Base-by-base conservation (phyloP, 306 rosid species). In the Prunus campanulata region DNA sequence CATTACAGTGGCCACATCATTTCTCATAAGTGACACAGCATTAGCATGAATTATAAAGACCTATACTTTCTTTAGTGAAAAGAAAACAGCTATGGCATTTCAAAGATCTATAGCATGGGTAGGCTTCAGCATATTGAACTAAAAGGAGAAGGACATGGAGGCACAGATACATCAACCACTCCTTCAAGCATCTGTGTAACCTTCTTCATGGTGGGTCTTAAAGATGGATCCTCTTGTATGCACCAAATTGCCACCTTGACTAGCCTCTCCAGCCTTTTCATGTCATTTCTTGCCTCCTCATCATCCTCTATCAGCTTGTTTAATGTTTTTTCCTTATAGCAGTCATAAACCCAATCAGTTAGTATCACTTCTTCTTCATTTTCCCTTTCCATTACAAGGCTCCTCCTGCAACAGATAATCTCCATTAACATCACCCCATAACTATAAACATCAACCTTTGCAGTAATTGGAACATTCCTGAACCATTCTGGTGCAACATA, bases 161-260 rank as follows among this genome's bases (percentile, higher is more conserved):
- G 75, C 11, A 8, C 3, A 14, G 78, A 61, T 2, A 74, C 83
- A 44, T 74, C 83, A 10, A 44, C 3, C 67, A 67, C 52, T 57
- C 74, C 83, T 74, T 48, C 79, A 47, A 63, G 67, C 70, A 59
- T 74, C 47, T 54, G 82, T 15, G 67, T 32, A 13, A 79, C 74
- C 60, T 72, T 66, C 60, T 72, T 79, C 82, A 54, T 79, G 78
- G 74, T 64, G 1, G 74, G 82, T 66, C 82, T 72, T 20, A 66
- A 46, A 24, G 60, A 72, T 55, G 82, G 82, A 79, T 79, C 82
- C 77, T 73, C 78, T 66, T 65, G 74, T 39, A 72, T 56, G 72
- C 82, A 79, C 74, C 82, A 79, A 59, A 79, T 35, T 52, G 62
- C 74, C 11, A 72, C 62, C 69, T 24, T 79, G 24, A 64, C 61